phyloP scores from a whole-genome alignment of 176 grass and related monocot species.

The Bothriochloa decipiens region DNA sequence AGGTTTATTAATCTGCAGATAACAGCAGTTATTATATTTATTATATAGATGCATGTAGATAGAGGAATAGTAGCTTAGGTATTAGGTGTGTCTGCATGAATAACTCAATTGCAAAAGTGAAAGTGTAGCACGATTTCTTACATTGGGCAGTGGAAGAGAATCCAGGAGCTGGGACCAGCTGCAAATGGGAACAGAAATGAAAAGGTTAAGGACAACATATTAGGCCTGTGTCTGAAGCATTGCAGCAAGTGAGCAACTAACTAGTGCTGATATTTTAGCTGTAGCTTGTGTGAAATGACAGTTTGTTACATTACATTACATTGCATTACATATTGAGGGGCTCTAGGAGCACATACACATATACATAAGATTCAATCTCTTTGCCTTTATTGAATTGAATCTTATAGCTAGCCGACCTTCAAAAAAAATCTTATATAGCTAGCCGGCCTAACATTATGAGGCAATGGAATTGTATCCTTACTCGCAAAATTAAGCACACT shows the following conservation, averaged over 20 bases:
- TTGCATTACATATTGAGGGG: conserved; percentile 7
- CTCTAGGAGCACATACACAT: background rate
- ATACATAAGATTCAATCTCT: background rate
- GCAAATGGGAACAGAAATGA: conserved; percentile 44
- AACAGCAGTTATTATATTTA: conserved; percentile 21
- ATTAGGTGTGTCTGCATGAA: conserved; percentile 26
- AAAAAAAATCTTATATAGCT: too few species aligned
- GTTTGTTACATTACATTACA: conserved; percentile 22
- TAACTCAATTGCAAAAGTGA: conserved; percentile 25
- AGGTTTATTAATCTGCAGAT: conserved; percentile 51
- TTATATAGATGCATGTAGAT: background rate
- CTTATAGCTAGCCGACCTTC: too few species aligned
- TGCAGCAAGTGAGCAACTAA: conserved; percentile 23
- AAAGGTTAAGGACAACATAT: background rate
- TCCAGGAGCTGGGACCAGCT: conserved; percentile 94
- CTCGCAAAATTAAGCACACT: conserved; percentile 9
- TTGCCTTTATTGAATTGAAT: background rate
- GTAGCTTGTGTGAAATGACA: conserved; percentile 20
- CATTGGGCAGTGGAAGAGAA: conserved; percentile 91
- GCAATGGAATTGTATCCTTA: background rate
- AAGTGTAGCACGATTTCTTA: conserved; percentile 50
- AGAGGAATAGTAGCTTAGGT: conserved; percentile 29
- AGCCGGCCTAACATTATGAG: conserved; percentile 6
- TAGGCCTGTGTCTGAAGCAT: conserved; percentile 20
- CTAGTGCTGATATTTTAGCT: conserved; percentile 39